Evolutionary conservation across 352 stramenopile genomes (phyloP).

Genomic region (Phytophthora agathidicida): DNA sequence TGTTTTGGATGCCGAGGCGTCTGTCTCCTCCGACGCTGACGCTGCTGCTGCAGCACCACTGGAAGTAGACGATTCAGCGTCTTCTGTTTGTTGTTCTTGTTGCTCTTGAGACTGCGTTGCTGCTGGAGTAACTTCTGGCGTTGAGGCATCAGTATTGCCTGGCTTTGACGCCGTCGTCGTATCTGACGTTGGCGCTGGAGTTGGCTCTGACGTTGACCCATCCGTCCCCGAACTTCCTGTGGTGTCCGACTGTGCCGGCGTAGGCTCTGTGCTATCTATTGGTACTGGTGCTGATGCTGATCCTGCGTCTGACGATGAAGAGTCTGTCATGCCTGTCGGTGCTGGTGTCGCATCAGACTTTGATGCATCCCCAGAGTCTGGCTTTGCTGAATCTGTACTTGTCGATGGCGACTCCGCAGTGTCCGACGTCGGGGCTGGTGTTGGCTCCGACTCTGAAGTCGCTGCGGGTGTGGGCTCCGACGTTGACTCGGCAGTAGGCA

Average conservation of each 20-base stretch:
- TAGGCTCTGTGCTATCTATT: background rate
- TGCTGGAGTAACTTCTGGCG: slow-evolving; percentile 15
- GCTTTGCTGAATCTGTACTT: background rate
- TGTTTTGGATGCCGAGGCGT: background rate
- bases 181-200: slow-evolving; percentile 5
- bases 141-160: slow-evolving; percentile 6
- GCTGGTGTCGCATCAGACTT: slow-evolving; percentile 3
- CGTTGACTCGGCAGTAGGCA: slow-evolving; percentile 3
- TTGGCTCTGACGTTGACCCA: background rate
- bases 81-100: slow-evolving; percentile 3
- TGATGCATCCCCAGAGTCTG: slow-evolving; percentile 1
- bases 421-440: background rate
- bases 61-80: background rate
- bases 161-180: background rate
- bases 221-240: background rate
- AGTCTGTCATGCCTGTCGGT: background rate
- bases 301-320: background rate
- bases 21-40: background rate
- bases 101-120: slow-evolving; percentile 7
- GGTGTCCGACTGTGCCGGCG: background rate
- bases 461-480: background rate
- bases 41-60: too few relatives aligned
- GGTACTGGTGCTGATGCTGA: background rate
- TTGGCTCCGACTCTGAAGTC: background rate
- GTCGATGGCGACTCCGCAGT: slow-evolving; percentile 2